phyloP scores from a whole-genome alignment of 176 grass and related monocot genomes.

The Oryza longistaminata region DNA sequence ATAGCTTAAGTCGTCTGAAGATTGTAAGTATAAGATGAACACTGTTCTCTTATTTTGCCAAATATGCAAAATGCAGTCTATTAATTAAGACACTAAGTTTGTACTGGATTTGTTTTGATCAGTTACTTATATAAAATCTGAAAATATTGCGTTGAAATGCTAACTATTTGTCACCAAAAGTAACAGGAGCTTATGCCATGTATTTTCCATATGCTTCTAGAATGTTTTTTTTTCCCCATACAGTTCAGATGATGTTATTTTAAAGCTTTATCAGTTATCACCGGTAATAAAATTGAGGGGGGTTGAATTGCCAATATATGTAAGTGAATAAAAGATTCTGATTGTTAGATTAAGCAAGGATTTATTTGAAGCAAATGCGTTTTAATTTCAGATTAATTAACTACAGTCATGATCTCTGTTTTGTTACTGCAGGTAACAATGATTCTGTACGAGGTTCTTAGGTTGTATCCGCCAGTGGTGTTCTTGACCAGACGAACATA shows the following conservation, averaged over 20 bases:
- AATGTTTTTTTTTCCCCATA: neutral
- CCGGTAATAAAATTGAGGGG: neutral
- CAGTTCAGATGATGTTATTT: neutral
- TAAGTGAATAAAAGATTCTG: neutral
- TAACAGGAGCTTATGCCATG: neutral
- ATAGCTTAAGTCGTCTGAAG: constrained; percentile 61
- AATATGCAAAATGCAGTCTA: neutral
- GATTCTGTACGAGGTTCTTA: constrained; percentile 76
- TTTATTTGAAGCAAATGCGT: neutral
- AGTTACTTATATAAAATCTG: neutral
- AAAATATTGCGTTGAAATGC: neutral
- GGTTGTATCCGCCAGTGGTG: constrained; percentile 50
- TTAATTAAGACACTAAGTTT: neutral
- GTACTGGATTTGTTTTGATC: neutral
- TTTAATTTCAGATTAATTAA: neutral
- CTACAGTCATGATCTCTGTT: neutral
- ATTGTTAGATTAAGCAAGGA: neutral
- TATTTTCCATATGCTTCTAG: neutral
- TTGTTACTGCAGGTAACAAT: constrained; percentile 52
- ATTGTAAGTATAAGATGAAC: constrained; percentile 55
- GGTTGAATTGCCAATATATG: neutral
- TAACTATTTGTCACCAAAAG: neutral
- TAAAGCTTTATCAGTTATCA: neutral
- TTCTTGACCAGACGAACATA: constrained; percentile 41
- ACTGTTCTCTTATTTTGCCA: neutral